A percentile compares a stretch with the other conserved stretches of the same genome.
Evolutionary conservation across 352 stramenopile genomes (phyloP).

Genomic region (Peronospora farinosa): DNA sequence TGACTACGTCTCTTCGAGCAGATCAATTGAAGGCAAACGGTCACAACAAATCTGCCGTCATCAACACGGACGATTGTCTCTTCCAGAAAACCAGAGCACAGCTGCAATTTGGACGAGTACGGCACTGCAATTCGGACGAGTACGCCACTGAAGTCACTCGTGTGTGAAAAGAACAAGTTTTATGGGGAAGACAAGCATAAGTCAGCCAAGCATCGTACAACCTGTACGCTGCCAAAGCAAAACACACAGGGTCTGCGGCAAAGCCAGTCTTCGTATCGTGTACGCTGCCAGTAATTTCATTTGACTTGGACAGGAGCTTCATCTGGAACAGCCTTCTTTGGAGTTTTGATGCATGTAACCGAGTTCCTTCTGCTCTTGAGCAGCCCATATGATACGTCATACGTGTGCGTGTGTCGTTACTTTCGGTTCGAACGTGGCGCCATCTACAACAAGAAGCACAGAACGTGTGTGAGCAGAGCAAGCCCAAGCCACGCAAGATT

Average conservation of each 20-base stretch:
- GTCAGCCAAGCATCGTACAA: too few species aligned
- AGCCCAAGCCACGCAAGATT: conserved; percentile 2
- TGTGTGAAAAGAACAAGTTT: conserved; percentile 45
- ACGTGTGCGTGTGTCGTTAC: conserved; percentile 3
- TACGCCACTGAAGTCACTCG: conserved; percentile 35
- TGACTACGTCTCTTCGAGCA: too few species aligned
- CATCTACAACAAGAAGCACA: conserved; percentile 17
- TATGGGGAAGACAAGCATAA: too few species aligned
- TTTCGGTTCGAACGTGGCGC: conserved; percentile 1
- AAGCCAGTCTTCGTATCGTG: conserved; percentile 34
- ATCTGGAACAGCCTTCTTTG: neutral
- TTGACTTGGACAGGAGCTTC: conserved; percentile 9
- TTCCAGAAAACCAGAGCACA: conserved; percentile 32
- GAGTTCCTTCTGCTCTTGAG: too few species aligned
- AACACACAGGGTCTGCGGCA: conserved; percentile 35
- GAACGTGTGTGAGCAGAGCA: conserved; percentile 10
- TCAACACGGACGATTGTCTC: conserved; percentile 31
- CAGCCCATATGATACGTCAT: conserved; percentile 1
- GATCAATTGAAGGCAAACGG: conserved; percentile 22
- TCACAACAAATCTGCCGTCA: conserved; percentile 46
- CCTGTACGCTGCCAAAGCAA: conserved; percentile 27
- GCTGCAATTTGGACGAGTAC: conserved; percentile 36
- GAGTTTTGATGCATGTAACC: too few species aligned
- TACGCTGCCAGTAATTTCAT: conserved; percentile 33
- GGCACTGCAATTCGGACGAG: conserved; percentile 33